These are phyloP conservation scores for Aspergillus jensenii DNA, from an alignment of 2,329 filamentous ascomycete genomes.

Conservation along the genomic window DNA sequence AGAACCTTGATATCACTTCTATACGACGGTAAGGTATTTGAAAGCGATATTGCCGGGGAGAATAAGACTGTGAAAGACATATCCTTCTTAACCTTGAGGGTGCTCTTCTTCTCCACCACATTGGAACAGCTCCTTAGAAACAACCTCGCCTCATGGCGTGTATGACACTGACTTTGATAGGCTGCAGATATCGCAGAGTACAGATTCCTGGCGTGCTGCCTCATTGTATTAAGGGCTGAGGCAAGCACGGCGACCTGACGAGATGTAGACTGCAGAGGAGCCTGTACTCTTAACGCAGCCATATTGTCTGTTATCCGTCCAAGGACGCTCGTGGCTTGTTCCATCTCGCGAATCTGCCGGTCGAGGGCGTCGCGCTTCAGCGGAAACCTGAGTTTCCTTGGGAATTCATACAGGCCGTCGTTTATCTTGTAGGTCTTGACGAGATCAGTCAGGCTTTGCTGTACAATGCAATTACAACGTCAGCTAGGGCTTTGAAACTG, in stretches of 20 bases:
- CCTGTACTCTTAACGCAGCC: background rate
- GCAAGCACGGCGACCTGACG: background rate
- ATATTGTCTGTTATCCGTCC: background rate
- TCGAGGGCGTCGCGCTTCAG: background rate
- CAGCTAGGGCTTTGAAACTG: background rate
- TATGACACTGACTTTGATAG: background rate
- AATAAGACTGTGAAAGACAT: background rate
- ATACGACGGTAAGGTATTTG: background rate
- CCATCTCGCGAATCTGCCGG: background rate
- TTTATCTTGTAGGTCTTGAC: background rate
- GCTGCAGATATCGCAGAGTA: conserved; percentile 1
- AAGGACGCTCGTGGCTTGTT: background rate
- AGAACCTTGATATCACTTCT: background rate
- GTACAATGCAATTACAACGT: background rate
- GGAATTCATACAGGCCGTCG: background rate
- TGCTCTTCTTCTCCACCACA: background rate
- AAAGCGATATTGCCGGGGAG: background rate
- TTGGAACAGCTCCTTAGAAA: background rate
- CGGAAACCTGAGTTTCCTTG: background rate
- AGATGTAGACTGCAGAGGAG: background rate
- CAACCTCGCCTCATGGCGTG: background rate
- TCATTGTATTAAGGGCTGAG: background rate
- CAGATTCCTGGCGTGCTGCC: background rate
- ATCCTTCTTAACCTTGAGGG: background rate
- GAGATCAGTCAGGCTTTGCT: background rate